Evolutionary conservation across 352 stramenopile genomes (phyloP), one percentile per base, ranked within the genome.

Genomic region (Phytophthora rubi): DNA sequence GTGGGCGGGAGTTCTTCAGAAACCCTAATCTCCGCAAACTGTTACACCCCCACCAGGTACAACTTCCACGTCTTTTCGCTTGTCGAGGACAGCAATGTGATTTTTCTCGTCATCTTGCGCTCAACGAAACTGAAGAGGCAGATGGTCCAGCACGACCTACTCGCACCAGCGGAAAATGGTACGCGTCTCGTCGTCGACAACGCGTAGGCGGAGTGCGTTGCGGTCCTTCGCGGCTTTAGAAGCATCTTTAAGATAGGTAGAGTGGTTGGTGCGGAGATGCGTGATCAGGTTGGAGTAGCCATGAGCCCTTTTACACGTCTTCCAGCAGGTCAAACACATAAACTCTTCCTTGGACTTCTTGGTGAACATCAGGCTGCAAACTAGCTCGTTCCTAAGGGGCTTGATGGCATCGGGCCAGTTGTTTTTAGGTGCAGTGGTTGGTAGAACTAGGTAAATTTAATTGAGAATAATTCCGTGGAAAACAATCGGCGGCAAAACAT

Each of bases 201-300:
- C 26, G 10, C 45, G 44, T 23, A 51, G 44, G 44, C 10, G 26
- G 6, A 68, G 49, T 10, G 52, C 45, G 39, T 62, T 62, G 39
- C 39, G 52, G 26, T 68, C 26, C 23, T 45, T 52, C 18, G 53
- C 8, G 15, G 61, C 61, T 42, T 47, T n/a, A 28, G 35, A 9
- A 12, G 61, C 52, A 8, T 52, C 42, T 59, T 68, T 42, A 35
- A 54, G 16, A 30, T n/a, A 6, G 61, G 52, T n/a, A 0, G 61
- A 42, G 52, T 61, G 52, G 37, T 53, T 53, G 28, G 47, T 37
- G 37, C 60, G 39, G 9, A 57, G 61, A 45, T 62, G 61, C 3
- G 42, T 62, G 12, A 57, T 59, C 26, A 68, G 6, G 61, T 57
- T 54, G 15, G 28, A 49, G 42, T 61, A 59, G 26, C 23, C 61